Evolutionary conservation across 148 eudicot genomes (phyloP).

Genomic region (Rhododendron ovatum): DNA sequence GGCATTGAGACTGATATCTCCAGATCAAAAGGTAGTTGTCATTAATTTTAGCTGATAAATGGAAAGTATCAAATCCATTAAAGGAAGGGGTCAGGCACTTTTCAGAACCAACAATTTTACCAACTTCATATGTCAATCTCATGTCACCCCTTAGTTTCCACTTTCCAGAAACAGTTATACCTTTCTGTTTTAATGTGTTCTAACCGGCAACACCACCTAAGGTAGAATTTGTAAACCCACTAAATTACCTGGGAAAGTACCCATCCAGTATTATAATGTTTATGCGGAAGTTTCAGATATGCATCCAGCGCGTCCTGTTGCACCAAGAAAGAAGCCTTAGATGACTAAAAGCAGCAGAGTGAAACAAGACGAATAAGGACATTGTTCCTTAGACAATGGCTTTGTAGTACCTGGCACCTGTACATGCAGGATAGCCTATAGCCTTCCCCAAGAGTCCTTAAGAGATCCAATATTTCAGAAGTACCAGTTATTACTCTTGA

Average conservation of each 20-base stretch:
- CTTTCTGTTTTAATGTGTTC: background rate
- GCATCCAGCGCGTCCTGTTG: conserved; percentile 80
- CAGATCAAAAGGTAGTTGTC: background rate
- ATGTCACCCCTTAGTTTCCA: background rate
- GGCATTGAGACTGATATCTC: background rate
- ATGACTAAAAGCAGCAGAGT: conserved; percentile 13
- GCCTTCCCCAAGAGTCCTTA: conserved; percentile 80
- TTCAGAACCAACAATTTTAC: background rate
- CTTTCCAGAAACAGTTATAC: background rate
- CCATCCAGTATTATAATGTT: conserved; percentile 92
- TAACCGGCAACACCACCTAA: background rate
- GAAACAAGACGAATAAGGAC: conserved; percentile 5
- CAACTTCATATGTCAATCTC: background rate
- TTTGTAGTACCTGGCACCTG: conserved; percentile 68
- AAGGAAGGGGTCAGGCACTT: background rate
- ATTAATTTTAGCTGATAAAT: background rate
- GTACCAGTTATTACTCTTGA: conserved; percentile 57
- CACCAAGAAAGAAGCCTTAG: conserved; percentile 17
- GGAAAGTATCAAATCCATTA: background rate
- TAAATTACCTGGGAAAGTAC: conserved; percentile 85
- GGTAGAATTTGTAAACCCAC: background rate
- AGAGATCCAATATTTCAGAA: conserved; percentile 62
- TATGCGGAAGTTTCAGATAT: conserved; percentile 71
- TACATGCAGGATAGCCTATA: conserved; percentile 82
- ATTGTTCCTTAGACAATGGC: background rate